Evolutionary conservation across 208 protist genomes (phyloP), one percentile per base, ranked within the genome.

Genomic region (Leishmania gerbilli): DNA sequence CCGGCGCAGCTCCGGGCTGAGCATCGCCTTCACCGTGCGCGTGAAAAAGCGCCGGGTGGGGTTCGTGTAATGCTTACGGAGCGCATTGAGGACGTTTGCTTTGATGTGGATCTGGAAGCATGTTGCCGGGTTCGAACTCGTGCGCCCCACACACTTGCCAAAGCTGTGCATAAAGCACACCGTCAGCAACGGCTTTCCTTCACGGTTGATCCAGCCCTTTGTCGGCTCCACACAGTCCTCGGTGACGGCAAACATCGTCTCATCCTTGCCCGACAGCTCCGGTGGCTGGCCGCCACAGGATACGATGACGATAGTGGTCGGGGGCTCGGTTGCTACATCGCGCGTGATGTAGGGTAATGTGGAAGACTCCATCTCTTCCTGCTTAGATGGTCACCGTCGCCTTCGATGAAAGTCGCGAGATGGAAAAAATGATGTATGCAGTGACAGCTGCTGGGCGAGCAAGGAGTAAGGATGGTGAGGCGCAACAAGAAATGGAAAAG

Each of bases 151-250:
- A 51, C 89, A 92, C 77, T 90, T 92, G 24, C 87, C 87, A 62
- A 90, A 92, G 81, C 89, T 90, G 80, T 92, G 89, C 89, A 92
- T 90, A 74, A 92, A 92, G 81, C 89, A 92, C 27, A 92, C 84
- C 1, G 89, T 89, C 51, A 90, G 87, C 15, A 85, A 62, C 17
- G 84, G 87, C 65, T 90, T 92, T 1, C 89, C 89, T 49, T 90
- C 84, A 24, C 87, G 81, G 71, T 87, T 87, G 37, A 89, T 77
- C 89, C 87, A 92, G 1, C 89, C 87, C 37, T 88, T 82, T 13
- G 89, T 92, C 51, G 85, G 85, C 74, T 92, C 89, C 51, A 92
- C 83, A 62, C 82, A 88, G 71, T 90, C 87, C 74, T 90, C 87
- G 3, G 82, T 90, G 71, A 92, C 82, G 51, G 89, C 87, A 74